Percentiles rank a stretch among this genome's conserved stretches.
phyloP scores from a whole-genome alignment of 2,329 filamentous ascomycete genomes.

The Aspergillus thermomutatus region DNA sequence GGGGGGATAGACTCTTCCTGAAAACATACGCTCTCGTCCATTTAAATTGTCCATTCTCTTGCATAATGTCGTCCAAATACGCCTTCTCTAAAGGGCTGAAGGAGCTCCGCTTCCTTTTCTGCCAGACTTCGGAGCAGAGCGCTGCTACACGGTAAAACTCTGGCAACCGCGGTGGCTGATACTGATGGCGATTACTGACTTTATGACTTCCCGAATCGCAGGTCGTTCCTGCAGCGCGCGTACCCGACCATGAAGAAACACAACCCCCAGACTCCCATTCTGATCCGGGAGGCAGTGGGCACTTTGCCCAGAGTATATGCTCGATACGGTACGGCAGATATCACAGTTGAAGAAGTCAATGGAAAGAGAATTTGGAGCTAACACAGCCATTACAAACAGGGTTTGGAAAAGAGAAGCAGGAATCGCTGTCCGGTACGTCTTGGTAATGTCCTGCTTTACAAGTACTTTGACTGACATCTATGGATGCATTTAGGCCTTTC shows the following conservation, averaged over 20 bases:
- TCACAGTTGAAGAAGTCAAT: not conserved
- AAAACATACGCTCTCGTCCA: conserved; percentile 2
- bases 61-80: conserved; percentile 84
- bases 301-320: conserved; percentile 84
- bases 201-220: conserved; percentile 34
- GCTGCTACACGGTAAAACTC: conserved; percentile 73
- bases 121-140: conserved; percentile 89
- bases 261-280: conserved; percentile 89
- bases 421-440: conserved; percentile 56
- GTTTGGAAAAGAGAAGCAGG: conserved; percentile 65
- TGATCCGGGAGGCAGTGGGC: conserved; percentile 87
- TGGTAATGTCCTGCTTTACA: not conserved
- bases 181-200: not conserved
- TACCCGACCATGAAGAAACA: conserved; percentile 99
- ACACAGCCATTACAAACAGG: conserved; percentile 42
- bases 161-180: not conserved
- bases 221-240: conserved; percentile 82
- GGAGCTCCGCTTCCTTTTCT: conserved; percentile 96
- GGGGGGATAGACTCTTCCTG: conserved; percentile 13
- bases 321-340: conserved; percentile 69
- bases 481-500: conserved; percentile 52
- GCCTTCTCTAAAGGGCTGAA: conserved; percentile 83
- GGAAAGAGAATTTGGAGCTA: conserved; percentile 8
- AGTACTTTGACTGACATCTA: conserved; percentile 10
- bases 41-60: conserved; percentile 3